Evolutionary conservation across 1,139 yeast species (phyloP).

Genomic region (Lodderomyces parapsilosis): DNA sequence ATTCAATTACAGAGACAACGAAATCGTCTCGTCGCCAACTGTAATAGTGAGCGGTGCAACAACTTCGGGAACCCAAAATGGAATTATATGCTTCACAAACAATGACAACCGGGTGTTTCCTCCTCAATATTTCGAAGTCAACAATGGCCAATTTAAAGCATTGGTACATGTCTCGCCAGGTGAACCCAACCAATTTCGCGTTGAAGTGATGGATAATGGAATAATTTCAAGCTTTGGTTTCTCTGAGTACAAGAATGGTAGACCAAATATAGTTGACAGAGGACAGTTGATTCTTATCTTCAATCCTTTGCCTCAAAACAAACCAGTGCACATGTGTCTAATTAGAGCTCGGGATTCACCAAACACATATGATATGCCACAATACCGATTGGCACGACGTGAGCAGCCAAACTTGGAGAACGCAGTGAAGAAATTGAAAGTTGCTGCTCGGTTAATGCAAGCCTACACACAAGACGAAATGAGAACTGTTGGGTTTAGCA

Average conservation of each 20-base stretch:
- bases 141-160: constrained; percentile 71
- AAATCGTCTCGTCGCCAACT: constrained; percentile 44
- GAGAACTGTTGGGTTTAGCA: constrained; percentile 76
- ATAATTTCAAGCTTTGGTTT: constrained; percentile 29
- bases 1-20: constrained; percentile 36
- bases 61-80: constrained; percentile 18
- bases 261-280: constrained; percentile 24
- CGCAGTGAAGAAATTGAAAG: constrained; percentile 76
- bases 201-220: constrained; percentile 27
- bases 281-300: constrained; percentile 42
- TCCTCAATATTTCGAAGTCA: constrained; percentile 68
- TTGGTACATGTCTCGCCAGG: constrained; percentile 71
- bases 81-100: constrained; percentile 34
- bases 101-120: constrained; percentile 57
- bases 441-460: constrained; percentile 89
- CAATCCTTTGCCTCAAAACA: constrained; percentile 62
- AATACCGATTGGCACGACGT: constrained; percentile 44
- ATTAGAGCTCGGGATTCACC: constrained; percentile 78
- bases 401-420: constrained; percentile 72
- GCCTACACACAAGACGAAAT: constrained; percentile 93
- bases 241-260: constrained; percentile 19
- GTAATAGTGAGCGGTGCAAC: constrained; percentile 37
- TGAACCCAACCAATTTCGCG: constrained; percentile 42
- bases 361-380: constrained; percentile 71
- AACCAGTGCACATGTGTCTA: constrained; percentile 79